Conservation (phyloP, 1,284 basidiomycete species). For the Cutaneotrichosporon mucoides region DNA sequence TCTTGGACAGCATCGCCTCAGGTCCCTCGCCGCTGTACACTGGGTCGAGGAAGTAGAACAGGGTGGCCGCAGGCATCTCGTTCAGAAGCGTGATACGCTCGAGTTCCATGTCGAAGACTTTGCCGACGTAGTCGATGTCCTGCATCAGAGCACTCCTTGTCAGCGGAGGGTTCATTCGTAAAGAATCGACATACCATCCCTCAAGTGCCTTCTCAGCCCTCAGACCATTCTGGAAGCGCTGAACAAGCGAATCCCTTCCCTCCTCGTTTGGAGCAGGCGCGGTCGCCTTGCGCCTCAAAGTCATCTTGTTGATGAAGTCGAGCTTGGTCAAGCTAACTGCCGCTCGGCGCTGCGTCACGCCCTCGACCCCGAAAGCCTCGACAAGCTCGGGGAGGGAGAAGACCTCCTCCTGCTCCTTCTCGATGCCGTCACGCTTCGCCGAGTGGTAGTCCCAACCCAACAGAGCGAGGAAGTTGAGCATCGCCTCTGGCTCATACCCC, state of each 20-base stretch:
- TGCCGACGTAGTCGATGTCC: constrained; percentile 35
- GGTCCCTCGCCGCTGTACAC: constrained; percentile 59
- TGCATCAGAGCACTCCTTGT: constrained; percentile 31
- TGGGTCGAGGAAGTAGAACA: constrained; percentile 72
- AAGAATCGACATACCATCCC: constrained; percentile 28
- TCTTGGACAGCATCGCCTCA: constrained; percentile 54
- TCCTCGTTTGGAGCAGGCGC: constrained; percentile 24
- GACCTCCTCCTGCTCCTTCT: constrained; percentile 27
- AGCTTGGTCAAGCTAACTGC: constrained; percentile 43
- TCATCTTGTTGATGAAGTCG: constrained; percentile 49
- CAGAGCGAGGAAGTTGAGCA: constrained; percentile 89
- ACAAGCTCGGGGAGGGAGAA: constrained; percentile 42
- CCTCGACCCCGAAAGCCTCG: constrained; percentile 34
- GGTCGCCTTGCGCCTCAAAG: constrained; percentile 38
- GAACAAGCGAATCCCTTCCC: constrained; percentile 25
- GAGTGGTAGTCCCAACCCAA: constrained; percentile 77
- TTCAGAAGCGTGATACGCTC: constrained; percentile 64
- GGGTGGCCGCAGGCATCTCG: constrained; percentile 63
- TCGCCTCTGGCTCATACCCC: constrained; percentile 85
- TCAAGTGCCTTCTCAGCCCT: constrained; percentile 29
- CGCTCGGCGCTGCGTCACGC: constrained; percentile 41
- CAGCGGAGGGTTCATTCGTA: not conserved
- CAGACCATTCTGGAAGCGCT: constrained; percentile 36
- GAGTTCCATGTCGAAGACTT: constrained; percentile 45
- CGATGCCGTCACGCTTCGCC: constrained; percentile 11